These are phyloP conservation scores for Bruguiera hainesii DNA, from an alignment of 441 rosid species.

Conservation along the genomic window DNA sequence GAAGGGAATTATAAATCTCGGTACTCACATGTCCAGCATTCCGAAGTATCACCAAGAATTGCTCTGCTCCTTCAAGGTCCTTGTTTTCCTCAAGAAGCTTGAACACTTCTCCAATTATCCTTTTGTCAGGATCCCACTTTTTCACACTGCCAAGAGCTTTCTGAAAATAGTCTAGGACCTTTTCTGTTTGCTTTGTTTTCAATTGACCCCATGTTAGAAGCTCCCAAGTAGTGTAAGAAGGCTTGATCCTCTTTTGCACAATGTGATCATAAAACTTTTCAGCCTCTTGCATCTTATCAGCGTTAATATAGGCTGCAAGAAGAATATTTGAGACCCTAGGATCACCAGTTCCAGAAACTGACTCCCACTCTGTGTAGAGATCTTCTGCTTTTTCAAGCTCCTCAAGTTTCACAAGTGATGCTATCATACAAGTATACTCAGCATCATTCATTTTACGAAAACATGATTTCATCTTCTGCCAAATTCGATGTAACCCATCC, in stretches of 20 bases:
- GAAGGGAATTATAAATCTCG: conserved; percentile 58
- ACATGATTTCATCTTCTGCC: conserved; percentile 59
- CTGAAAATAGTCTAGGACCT: conserved; percentile 55
- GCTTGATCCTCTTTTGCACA: conserved; percentile 48
- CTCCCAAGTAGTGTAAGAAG: conserved; percentile 79
- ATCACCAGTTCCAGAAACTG: conserved; percentile 53
- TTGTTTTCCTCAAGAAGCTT: conserved; percentile 57
- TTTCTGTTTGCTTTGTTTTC: conserved; percentile 43
- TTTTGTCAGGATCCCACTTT: conserved; percentile 57
- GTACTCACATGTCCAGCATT: conserved; percentile 65
- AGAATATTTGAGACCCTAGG: conserved; percentile 59
- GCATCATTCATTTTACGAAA: conserved; percentile 68
- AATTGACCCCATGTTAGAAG: conserved; percentile 71
- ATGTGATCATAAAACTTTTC: conserved; percentile 46
- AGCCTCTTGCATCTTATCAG: conserved; percentile 46
- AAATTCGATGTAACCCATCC: conserved; percentile 54
- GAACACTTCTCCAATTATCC: conserved; percentile 42
- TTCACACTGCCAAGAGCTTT: conserved; percentile 65
- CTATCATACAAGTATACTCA: conserved; percentile 68
- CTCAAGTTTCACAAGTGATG: conserved; percentile 66
- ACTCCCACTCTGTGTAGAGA: conserved; percentile 77
- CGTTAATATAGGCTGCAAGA: conserved; percentile 64
- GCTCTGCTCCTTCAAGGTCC: conserved; percentile 57
- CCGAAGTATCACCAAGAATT: conserved; percentile 49
- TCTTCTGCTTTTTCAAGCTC: conserved; percentile 63